Evolutionary conservation across 1,284 basidiomycete genomes (phyloP).

Genomic region (Calocybe gambosa): DNA sequence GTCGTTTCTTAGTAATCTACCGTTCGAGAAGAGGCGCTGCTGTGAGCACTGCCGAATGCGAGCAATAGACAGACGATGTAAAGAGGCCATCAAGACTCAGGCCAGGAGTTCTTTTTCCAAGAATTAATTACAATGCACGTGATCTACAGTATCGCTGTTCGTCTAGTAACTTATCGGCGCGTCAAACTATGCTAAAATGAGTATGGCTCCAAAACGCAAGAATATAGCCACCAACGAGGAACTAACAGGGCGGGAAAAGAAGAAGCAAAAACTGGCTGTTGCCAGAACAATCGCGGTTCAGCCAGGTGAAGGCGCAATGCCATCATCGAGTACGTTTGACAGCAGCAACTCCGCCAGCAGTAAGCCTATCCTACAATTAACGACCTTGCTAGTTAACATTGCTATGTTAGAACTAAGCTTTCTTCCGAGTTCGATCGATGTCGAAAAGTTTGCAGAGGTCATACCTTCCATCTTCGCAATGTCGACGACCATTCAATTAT

Average conservation of each 20-base stretch:
- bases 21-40: conserved; percentile 33
- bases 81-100: conserved; percentile 16
- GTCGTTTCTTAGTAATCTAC: conserved; percentile 39
- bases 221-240: conserved; percentile 29
- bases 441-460: conserved; percentile 85
- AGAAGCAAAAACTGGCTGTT: conserved; percentile 57
- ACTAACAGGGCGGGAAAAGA: conserved; percentile 48
- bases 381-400: neutral
- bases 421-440: conserved; percentile 72
- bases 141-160: neutral
- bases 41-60: conserved; percentile 19
- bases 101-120: neutral
- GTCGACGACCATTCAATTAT: neutral
- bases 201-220: conserved; percentile 51
- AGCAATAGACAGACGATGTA: conserved; percentile 29
- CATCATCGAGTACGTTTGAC: conserved; percentile 26
- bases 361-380: conserved; percentile 9
- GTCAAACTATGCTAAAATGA: neutral
- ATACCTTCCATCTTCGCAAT: neutral
- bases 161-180: neutral
- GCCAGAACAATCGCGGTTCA: conserved; percentile 71
- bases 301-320: conserved; percentile 19
- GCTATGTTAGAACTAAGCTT: conserved; percentile 22
- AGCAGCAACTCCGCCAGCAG: conserved; percentile 29
- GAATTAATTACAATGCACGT: neutral